These are phyloP conservation scores for Glaciozyma antarctica DNA, from an alignment of 768 basidiomycete genomes.

Conservation along the genomic window DNA sequence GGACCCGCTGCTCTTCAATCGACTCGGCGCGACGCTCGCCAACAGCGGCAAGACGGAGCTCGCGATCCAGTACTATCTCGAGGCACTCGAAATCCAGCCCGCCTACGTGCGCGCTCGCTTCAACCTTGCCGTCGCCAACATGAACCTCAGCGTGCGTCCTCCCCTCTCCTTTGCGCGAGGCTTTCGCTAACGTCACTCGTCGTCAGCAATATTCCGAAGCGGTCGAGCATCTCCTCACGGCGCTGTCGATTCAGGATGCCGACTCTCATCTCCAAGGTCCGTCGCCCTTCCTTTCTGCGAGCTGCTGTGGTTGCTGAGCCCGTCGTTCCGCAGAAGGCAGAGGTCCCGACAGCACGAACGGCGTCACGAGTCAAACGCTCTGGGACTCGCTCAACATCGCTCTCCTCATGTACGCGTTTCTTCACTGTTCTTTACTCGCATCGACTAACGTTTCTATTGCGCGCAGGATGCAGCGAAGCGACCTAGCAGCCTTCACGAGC, in stretches of 20 bases:
- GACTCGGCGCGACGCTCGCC: conserved; percentile 87
- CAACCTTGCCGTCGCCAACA: conserved; percentile 32
- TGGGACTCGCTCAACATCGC: conserved; percentile 75
- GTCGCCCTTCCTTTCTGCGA: not conserved
- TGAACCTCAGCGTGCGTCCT: conserved; percentile 24
- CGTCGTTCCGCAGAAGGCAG: conserved; percentile 1
- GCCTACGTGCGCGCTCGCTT: conserved; percentile 67
- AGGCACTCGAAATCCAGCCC: conserved; percentile 77
- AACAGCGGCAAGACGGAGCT: conserved; percentile 64
- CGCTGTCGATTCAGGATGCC: conserved; percentile 75
- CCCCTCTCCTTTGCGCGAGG: not conserved
- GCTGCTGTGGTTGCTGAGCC: not conserved
- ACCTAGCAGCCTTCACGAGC: not conserved
- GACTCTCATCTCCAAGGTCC: conserved; percentile 51
- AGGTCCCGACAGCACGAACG: conserved; percentile 43
- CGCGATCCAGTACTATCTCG: conserved; percentile 78
- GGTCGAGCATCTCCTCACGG: conserved; percentile 54
- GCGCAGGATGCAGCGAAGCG: conserved; percentile 21
- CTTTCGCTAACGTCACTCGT: not conserved
- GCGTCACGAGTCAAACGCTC: conserved; percentile 58
- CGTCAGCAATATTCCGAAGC: conserved; percentile 69
- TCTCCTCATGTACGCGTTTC: conserved; percentile 16
- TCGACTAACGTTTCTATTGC: not conserved
- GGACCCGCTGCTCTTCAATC: conserved; percentile 89
- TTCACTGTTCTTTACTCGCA: not conserved